Conservation (phyloP, 2,329 filamentous ascomycete genomes). For the Dryadomyces sulphureus region DNA sequence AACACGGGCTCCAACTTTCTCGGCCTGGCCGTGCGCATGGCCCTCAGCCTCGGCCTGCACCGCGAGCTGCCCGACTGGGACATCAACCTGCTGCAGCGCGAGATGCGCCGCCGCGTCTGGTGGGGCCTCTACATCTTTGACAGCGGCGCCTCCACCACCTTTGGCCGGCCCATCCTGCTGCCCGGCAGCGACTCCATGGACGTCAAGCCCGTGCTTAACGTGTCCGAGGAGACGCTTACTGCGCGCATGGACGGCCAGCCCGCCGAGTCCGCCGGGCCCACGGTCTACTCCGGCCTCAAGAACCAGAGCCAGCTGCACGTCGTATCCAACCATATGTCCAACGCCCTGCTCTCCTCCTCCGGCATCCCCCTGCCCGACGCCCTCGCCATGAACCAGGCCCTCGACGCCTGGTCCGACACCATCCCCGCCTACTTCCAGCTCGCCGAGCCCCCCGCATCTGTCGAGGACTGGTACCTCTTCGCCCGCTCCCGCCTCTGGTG, state of each 20-base stretch:
- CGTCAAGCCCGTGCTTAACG: neutral
- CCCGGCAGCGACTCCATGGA: slow-evolving; percentile 3
- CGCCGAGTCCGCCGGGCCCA: neutral
- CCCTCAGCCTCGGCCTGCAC: slow-evolving; percentile 4
- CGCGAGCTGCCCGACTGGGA: slow-evolving; percentile 5
- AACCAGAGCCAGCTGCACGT: slow-evolving; percentile 3
- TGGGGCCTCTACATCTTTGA: slow-evolving; percentile 6
- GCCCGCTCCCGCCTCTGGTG: slow-evolving; percentile 1
- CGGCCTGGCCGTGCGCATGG: slow-evolving; percentile 5
- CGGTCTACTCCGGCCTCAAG: slow-evolving; percentile 1
- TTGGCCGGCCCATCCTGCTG: slow-evolving; percentile 4
- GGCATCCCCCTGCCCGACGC: neutral
- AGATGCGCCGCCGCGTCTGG: slow-evolving; percentile 4
- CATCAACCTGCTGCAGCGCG: slow-evolving; percentile 1
- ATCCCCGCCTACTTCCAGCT: slow-evolving; percentile 1
- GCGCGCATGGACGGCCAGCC: neutral
- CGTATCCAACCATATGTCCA: slow-evolving; percentile 3
- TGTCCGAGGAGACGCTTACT: slow-evolving; percentile 1
- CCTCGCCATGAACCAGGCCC: slow-evolving; percentile 2
- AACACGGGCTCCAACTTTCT: slow-evolving; percentile 5
- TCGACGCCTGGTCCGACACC: neutral
- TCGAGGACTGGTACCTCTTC: slow-evolving; percentile 2
- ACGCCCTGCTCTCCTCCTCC: slow-evolving; percentile 1
- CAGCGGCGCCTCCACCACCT: slow-evolving; percentile 4
- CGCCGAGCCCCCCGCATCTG: neutral